Percentiles rank a stretch among this genome's conserved stretches.
Evolutionary conservation across 176 grass and related monocot genomes (phyloP).

Genomic region (Aegilops sharonensis): DNA sequence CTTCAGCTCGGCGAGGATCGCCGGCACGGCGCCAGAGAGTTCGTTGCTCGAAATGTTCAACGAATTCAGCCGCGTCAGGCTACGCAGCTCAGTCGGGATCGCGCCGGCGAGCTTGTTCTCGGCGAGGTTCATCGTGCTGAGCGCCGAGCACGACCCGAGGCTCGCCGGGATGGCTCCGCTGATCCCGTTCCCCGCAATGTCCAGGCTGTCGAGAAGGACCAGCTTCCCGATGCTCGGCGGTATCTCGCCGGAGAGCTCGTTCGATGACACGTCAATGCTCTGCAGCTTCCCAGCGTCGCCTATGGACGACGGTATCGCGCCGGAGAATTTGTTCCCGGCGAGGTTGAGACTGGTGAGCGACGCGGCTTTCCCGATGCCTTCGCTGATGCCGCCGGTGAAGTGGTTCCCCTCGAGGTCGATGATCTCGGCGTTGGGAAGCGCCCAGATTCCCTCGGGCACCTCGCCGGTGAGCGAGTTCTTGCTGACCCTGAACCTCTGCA

Average conservation of each 20-base stretch:
- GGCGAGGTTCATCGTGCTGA: slow-evolving; percentile 47
- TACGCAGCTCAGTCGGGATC: slow-evolving; percentile 59
- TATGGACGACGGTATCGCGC: slow-evolving; percentile 55
- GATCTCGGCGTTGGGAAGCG: slow-evolving; percentile 51
- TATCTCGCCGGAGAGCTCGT: slow-evolving; percentile 64
- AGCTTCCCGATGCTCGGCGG: slow-evolving; percentile 55
- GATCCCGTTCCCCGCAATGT: slow-evolving; percentile 41
- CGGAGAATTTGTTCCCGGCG: slow-evolving; percentile 54
- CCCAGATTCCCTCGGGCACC: slow-evolving; percentile 74
- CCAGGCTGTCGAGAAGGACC: slow-evolving; percentile 32
- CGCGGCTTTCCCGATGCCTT: slow-evolving; percentile 40
- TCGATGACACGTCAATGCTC: slow-evolving; percentile 44
- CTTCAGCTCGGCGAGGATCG: slow-evolving; percentile 56
- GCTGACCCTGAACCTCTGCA: slow-evolving; percentile 62
- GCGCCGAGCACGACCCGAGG: slow-evolving; percentile 57
- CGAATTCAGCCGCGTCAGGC: slow-evolving; percentile 51
- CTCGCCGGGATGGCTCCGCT: slow-evolving; percentile 55
- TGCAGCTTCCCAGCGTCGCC: slow-evolving; percentile 37
- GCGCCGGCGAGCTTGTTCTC: slow-evolving; percentile 56
- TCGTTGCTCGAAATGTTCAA: slow-evolving; percentile 61
- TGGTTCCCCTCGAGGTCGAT: slow-evolving; percentile 60
- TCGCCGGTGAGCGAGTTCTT: slow-evolving; percentile 66
- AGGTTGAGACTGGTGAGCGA: slow-evolving; percentile 39
- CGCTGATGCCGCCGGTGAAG: slow-evolving; percentile 53
- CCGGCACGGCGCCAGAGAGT: slow-evolving; percentile 59